Percentiles rank a stretch among this genome's conserved stretches.
phyloP scores from a whole-genome alignment of 768 basidiomycete genomes.

The Phaeolepiota aurea region DNA sequence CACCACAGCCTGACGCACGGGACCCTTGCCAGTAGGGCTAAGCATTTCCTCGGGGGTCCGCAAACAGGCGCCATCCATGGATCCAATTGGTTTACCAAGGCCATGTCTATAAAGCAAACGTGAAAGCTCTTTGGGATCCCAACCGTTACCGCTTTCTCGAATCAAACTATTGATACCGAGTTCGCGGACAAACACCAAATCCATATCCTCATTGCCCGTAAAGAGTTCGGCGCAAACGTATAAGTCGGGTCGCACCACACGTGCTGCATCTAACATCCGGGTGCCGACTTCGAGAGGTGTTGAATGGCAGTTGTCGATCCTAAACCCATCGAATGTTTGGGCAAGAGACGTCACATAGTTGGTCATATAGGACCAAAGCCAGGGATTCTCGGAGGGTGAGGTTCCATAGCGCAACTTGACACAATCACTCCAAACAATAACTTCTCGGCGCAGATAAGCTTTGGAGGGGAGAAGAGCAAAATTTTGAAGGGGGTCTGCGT shows the following conservation, averaged over 20 bases:
- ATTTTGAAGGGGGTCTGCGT: slow-evolving; percentile 88
- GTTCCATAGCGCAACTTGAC: slow-evolving; percentile 95
- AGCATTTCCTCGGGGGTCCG: slow-evolving; percentile 68
- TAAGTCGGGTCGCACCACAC: slow-evolving; percentile 83
- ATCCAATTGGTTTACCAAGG: slow-evolving; percentile 90
- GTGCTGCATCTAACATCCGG: slow-evolving; percentile 85
- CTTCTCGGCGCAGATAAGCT: slow-evolving; percentile 90
- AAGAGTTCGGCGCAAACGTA: slow-evolving; percentile 97
- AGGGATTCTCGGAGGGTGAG: slow-evolving; percentile 75
- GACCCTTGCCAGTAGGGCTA: slow-evolving; percentile 79
- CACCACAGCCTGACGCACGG: slow-evolving; percentile 62
- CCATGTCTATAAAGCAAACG: slow-evolving; percentile 85
- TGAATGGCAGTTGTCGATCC: slow-evolving; percentile 98
- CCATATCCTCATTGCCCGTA: slow-evolving; percentile 92
- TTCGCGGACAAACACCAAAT: slow-evolving; percentile 82
- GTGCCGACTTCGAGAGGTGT: slow-evolving; percentile 96
- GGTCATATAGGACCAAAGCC: slow-evolving; percentile 91
- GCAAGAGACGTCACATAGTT: slow-evolving; percentile 79
- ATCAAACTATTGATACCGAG: slow-evolving; percentile 92
- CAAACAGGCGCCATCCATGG: slow-evolving; percentile 88
- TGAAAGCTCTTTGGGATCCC: slow-evolving; percentile 86
- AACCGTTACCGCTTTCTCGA: slow-evolving; percentile 89
- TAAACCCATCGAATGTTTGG: slow-evolving; percentile 85
- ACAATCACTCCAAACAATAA: slow-evolving; percentile 97
- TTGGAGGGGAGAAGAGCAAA: slow-evolving; percentile 91